Percentiles rank a stretch among this genome's conserved stretches.
Evolutionary conservation across 139 green algal species (phyloP).

Genomic region (Tetraselmis striata): DNA sequence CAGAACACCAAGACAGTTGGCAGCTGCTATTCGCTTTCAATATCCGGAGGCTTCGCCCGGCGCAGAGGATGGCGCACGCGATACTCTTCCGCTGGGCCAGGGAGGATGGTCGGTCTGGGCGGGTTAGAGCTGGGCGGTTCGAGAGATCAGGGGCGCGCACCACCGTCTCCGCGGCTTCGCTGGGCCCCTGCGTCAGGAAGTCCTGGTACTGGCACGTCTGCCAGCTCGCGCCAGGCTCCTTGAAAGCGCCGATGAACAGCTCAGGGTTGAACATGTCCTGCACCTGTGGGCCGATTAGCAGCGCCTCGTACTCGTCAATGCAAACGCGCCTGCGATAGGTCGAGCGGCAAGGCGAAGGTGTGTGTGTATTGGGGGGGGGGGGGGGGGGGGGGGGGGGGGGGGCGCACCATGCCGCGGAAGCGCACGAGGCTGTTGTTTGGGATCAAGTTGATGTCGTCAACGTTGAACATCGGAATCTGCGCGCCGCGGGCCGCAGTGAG

Average conservation of each 20-base stretch:
- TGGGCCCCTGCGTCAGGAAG: neutral
- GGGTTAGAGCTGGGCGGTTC: too few relatives aligned
- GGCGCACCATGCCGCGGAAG: slow-evolving; percentile 55
- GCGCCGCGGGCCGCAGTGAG: neutral
- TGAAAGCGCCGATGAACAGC: slow-evolving; percentile 51
- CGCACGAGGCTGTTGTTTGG: slow-evolving; percentile 49
- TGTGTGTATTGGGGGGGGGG: neutral
- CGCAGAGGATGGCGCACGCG: too few relatives aligned
- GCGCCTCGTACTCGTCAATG: neutral
- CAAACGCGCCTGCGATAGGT: neutral
- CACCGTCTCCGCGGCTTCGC: neutral
- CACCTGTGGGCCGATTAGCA: slow-evolving; percentile 52
- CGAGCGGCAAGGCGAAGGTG: too few relatives aligned
- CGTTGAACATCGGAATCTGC: slow-evolving; percentile 44
- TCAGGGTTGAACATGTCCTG: slow-evolving; percentile 64
- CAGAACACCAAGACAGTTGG: too few relatives aligned
- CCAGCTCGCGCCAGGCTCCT: slow-evolving; percentile 20
- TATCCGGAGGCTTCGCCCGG: too few relatives aligned
- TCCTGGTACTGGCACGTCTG: slow-evolving; percentile 42
- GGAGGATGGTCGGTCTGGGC: too few relatives aligned
- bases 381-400: neutral
- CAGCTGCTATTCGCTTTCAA: too few relatives aligned
- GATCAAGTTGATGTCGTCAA: slow-evolving; percentile 28
- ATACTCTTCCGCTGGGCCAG: too few relatives aligned
- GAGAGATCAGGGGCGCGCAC: neutral